A percentile compares a stretch with the other conserved stretches of the same genome.
These are phyloP conservation scores for Phytophthora cryptogea DNA, from an alignment of 352 stramenopile genomes.

Conservation along the genomic window DNA sequence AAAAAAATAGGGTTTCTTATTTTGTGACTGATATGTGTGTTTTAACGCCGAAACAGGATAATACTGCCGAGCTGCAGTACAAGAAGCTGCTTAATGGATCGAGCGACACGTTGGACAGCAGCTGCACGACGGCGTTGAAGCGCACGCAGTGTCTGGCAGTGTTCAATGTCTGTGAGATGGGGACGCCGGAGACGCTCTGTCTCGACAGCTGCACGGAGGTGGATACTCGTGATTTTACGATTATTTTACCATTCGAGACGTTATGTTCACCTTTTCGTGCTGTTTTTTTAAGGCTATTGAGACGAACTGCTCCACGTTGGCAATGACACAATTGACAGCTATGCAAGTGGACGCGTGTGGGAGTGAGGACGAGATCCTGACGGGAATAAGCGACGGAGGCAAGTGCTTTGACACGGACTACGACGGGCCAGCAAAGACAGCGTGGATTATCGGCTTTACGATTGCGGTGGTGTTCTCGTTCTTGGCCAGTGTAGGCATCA, in stretches of 20 bases:
- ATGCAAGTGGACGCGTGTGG: conserved; percentile 43
- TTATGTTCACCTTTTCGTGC: conserved; percentile 46
- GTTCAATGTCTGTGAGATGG: conserved; percentile 78
- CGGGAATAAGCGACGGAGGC: conserved; percentile 47
- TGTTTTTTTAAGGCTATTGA: conserved; percentile 43
- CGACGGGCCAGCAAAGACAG: conserved; percentile 57
- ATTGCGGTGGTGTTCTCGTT: conserved; percentile 88
- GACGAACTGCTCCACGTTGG: conserved; percentile 44
- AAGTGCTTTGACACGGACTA: conserved; percentile 80
- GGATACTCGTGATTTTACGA: background rate
- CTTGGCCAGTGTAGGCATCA: conserved; percentile 82
- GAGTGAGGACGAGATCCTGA: conserved; percentile 9
- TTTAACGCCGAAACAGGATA: conserved; percentile 34
- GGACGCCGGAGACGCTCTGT: conserved; percentile 40
- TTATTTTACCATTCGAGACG: conserved; percentile 2
- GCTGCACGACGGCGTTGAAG: conserved; percentile 46
- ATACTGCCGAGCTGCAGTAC: conserved; percentile 41
- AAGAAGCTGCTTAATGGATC: conserved; percentile 33
- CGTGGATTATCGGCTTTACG: conserved; percentile 79
- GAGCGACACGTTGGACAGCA: conserved; percentile 16
- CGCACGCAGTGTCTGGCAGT: conserved; percentile 55
- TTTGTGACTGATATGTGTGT: background rate
- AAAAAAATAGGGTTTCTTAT: background rate
- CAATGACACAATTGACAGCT: conserved; percentile 7
- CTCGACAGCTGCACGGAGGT: conserved; percentile 1